These are phyloP conservation scores for Wallacemonas sp. DNA, from an alignment of 208 protist species.

Conservation along the genomic window DNA sequence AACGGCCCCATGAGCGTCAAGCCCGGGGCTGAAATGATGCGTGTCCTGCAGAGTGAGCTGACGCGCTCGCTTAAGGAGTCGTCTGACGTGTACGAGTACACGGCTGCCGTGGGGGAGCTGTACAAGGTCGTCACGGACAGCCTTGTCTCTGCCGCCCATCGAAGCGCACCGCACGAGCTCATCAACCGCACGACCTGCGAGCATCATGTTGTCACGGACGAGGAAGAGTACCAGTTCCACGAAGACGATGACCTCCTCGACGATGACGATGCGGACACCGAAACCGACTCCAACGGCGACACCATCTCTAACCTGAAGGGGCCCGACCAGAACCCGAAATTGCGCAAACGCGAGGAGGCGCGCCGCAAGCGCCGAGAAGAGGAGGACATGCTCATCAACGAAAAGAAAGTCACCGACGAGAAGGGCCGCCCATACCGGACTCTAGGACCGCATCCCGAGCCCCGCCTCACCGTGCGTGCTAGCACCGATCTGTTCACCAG, in stretches of 20 bases:
- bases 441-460: conserved; percentile 68
- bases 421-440: conserved; percentile 73
- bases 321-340: conserved; percentile 47
- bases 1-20: conserved; percentile 61
- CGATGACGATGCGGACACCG: conserved; percentile 67
- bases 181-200: conserved; percentile 73
- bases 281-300: conserved; percentile 21
- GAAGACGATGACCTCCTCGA: conserved; percentile 70
- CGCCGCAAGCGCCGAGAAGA: conserved; percentile 76
- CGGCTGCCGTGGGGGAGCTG: conserved; percentile 55
- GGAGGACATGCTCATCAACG: conserved; percentile 85
- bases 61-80: conserved; percentile 52
- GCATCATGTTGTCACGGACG: conserved; percentile 75
- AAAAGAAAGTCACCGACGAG: conserved; percentile 84
- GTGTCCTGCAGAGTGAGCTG: conserved; percentile 70
- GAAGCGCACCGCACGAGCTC: conserved; percentile 74
- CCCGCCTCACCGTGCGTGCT: conserved; percentile 71
- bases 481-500: conserved; percentile 74
- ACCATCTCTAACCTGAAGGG: conserved; percentile 32
- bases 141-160: conserved; percentile 74
- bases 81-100: conserved; percentile 63
- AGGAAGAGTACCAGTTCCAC: conserved; percentile 81
- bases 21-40: conserved; percentile 73
- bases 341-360: conserved; percentile 73
- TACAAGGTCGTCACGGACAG: conserved; percentile 86